phyloP scores from a whole-genome alignment of 1,139 yeast genomes.

The Casaregolazyma suthepensis region DNA sequence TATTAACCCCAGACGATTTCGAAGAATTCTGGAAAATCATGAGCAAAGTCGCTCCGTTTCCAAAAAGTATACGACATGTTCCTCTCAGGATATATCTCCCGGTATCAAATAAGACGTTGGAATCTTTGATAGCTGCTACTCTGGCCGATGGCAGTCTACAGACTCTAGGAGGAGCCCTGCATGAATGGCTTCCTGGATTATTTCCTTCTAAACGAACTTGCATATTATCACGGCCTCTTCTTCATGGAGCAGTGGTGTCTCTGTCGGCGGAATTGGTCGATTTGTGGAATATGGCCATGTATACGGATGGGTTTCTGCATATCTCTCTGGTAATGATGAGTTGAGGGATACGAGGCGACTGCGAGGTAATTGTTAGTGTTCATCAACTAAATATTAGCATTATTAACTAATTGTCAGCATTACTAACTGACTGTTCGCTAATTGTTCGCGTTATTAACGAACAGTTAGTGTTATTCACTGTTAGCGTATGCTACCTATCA shows the following conservation, averaged over 20 bases:
- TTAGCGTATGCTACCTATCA: too few relatives aligned
- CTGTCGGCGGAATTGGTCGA: constrained; percentile 43
- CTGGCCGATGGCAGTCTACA: constrained; percentile 17
- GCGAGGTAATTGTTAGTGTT: too few relatives aligned
- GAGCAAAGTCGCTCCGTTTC: constrained; percentile 37
- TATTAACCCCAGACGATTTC: constrained; percentile 24
- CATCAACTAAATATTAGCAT: too few relatives aligned
- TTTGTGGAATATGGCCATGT: constrained; percentile 49
- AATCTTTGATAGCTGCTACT: constrained; percentile 40
- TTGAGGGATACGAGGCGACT: too few relatives aligned
- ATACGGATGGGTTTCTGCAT: constrained; percentile 75
- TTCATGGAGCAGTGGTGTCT: constrained; percentile 62
- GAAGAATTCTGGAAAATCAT: constrained; percentile 35
- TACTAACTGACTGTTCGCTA: too few relatives aligned
- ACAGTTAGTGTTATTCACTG: too few relatives aligned
- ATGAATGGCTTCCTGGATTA: constrained; percentile 40
- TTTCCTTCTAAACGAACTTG: constrained; percentile 35
- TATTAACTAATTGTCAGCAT: too few relatives aligned
- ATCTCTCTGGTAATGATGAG: constrained; percentile 40
- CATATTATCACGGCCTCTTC: constrained; percentile 40
- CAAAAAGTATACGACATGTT: constrained; percentile 34
- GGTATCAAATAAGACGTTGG: constrained; percentile 43
- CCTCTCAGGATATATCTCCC: constrained; percentile 60
- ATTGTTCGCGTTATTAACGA: too few relatives aligned
- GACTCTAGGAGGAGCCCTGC: constrained; percentile 41